phyloP scores from a whole-genome alignment of 2,329 filamentous ascomycete genomes.

The Ascocoryne sarcoides region DNA sequence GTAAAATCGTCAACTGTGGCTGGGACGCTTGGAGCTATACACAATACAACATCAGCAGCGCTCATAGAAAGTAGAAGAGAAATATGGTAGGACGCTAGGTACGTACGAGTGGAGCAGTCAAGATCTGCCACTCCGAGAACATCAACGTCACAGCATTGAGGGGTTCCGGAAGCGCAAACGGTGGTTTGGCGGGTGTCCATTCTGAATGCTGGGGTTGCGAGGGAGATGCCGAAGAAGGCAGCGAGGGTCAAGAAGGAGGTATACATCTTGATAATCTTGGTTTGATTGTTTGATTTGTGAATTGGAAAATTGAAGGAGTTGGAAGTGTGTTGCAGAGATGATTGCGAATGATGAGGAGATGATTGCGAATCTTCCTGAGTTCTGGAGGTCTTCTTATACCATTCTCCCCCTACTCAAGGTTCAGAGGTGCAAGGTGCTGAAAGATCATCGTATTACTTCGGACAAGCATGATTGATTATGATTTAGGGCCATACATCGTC shows the following conservation, averaged over 20 bases:
- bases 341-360: not conserved
- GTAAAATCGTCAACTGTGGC: constrained; percentile 34
- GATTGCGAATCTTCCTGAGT: not conserved
- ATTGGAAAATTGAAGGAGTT: not conserved
- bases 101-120: constrained; percentile 47
- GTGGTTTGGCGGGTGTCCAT: constrained; percentile 31
- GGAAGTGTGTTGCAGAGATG: not conserved
- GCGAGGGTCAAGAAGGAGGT: not conserved
- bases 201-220: constrained; percentile 12
- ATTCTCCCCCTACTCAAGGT: no score
- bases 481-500: not conserved
- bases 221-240: not conserved
- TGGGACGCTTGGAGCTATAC: constrained; percentile 31
- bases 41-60: constrained; percentile 4
- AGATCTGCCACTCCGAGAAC: constrained; percentile 49
- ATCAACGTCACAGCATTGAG: constrained; percentile 54
- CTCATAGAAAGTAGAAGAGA: not conserved
- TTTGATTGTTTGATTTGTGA: not conserved
- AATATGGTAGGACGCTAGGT: no score
- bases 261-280: not conserved
- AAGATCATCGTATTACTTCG: not conserved
- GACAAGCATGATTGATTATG: not conserved
- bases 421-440: not conserved
- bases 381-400: not conserved
- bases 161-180: constrained; percentile 35